These are phyloP conservation scores for Fusarium chlamydosporum DNA, from an alignment of 2,329 filamentous ascomycete species.

Conservation along the genomic window DNA sequence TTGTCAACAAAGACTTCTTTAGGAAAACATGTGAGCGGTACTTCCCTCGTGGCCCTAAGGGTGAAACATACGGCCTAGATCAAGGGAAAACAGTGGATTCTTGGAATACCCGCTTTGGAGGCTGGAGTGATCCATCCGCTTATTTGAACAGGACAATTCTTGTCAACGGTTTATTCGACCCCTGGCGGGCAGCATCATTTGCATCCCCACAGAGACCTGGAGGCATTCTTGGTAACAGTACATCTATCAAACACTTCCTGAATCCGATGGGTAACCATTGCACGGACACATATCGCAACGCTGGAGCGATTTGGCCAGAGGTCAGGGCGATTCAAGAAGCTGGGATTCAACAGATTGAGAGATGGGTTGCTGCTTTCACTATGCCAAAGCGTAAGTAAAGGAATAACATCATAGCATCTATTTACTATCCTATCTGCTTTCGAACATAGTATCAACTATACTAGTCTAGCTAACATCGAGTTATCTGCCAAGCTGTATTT, in stretches of 20 bases:
- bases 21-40: slow-evolving; percentile 7
- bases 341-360: slow-evolving; percentile 4
- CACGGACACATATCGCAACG: slow-evolving; percentile 7
- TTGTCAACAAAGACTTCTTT: slow-evolving; percentile 15
- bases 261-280: slow-evolving; percentile 10
- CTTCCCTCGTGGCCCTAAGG: slow-evolving; percentile 1
- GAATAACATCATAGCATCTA: too few relatives aligned
- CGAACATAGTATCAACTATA: too few relatives aligned
- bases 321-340: slow-evolving; percentile 18
- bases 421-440: too few relatives aligned
- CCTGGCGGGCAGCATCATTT: slow-evolving; percentile 4
- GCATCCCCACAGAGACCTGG: slow-evolving; percentile 13
- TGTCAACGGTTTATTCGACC: slow-evolving; percentile 7
- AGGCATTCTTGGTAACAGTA: slow-evolving; percentile 13
- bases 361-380: slow-evolving; percentile 9
- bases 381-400: neutral
- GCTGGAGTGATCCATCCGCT: slow-evolving; percentile 10
- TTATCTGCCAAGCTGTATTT: too few relatives aligned
- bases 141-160: slow-evolving; percentile 12
- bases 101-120: slow-evolving; percentile 11
- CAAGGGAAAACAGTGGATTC: neutral
- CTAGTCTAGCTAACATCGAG: too few relatives aligned
- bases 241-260: slow-evolving; percentile 8
- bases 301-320: slow-evolving; percentile 13
- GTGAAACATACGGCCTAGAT: neutral